A percentile compares a stretch with the other conserved stretches of the same genome.
phyloP scores from a whole-genome alignment of 331 rosid genomes.

The Spiraea crenata region DNA sequence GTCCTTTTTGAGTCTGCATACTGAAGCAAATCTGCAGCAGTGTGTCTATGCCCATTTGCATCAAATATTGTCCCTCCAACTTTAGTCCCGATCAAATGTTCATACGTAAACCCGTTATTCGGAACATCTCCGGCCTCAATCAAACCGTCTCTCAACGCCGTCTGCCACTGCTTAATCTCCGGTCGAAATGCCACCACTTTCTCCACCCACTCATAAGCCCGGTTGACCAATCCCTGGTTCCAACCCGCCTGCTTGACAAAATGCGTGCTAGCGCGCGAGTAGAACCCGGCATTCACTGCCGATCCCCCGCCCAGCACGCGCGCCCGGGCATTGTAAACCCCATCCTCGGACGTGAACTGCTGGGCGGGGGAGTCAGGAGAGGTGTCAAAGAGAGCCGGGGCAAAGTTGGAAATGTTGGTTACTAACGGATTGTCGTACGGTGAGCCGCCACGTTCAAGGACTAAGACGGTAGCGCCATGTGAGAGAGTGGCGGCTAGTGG shows the following conservation, averaged over 20 bases:
- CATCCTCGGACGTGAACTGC: constrained; percentile 60
- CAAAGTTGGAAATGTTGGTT: constrained; percentile 37
- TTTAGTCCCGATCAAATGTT: constrained; percentile 64
- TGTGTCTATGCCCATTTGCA: constrained; percentile 50
- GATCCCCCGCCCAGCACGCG: constrained; percentile 67
- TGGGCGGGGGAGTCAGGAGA: constrained; percentile 54
- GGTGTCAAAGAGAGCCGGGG: constrained; percentile 38
- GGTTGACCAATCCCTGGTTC: constrained; percentile 39
- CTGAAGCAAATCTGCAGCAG: constrained; percentile 70
- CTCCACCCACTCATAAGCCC: constrained; percentile 71
- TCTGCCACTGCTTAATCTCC: constrained; percentile 51
- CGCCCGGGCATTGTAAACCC: constrained; percentile 50
- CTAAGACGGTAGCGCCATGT: constrained; percentile 49
- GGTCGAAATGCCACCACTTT: constrained; percentile 54
- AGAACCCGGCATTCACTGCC: constrained; percentile 70
- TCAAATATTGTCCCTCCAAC: constrained; percentile 72
- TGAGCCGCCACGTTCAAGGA: constrained; percentile 77
- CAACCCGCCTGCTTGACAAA: constrained; percentile 44
- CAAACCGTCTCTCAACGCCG: constrained; percentile 58
- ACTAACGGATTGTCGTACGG: constrained; percentile 53
- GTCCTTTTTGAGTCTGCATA: constrained; percentile 53
- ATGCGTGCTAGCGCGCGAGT: constrained; percentile 40
- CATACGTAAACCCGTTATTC: constrained; percentile 54
- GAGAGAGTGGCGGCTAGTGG: constrained; percentile 82
- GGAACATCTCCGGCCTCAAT: constrained; percentile 67